phyloP scores from a whole-genome alignment of 2,329 filamentous ascomycete species.

The Talaromyces islandicus region DNA sequence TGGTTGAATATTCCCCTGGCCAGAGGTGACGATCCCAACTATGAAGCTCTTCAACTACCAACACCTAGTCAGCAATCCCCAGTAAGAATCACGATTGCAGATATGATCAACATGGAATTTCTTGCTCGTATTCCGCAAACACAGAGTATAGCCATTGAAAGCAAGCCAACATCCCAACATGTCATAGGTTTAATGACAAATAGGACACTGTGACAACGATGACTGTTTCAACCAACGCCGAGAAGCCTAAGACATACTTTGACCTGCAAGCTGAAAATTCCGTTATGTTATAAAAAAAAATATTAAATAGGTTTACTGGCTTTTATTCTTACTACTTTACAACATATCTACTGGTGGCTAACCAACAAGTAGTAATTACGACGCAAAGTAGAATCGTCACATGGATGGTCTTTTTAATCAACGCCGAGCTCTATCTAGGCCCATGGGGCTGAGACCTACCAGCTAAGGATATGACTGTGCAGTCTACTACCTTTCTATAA shows the following conservation, averaged over 20 bases:
- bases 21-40: background rate
- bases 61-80: background rate
- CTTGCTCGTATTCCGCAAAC: background rate
- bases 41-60: background rate
- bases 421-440: background rate
- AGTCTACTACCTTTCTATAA: background rate
- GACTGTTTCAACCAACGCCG: background rate
- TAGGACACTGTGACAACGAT: background rate
- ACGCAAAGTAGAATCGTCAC: too few species aligned
- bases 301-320: too few species aligned
- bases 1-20: background rate
- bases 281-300: background rate
- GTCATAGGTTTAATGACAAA: background rate
- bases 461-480: background rate
- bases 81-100: background rate
- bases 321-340: too few species aligned
- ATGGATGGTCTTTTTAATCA: background rate
- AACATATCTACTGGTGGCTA: too few species aligned
- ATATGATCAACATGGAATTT: background rate
- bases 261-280: background rate
- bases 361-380: too few species aligned
- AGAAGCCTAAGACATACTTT: background rate
- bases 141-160: background rate
- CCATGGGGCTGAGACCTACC: background rate
- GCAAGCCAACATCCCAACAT: background rate